A percentile compares a stretch with the other conserved stretches of the same genome.
phyloP scores from a whole-genome alignment of 768 basidiomycete genomes.

The Artomyces pyxidatus region DNA sequence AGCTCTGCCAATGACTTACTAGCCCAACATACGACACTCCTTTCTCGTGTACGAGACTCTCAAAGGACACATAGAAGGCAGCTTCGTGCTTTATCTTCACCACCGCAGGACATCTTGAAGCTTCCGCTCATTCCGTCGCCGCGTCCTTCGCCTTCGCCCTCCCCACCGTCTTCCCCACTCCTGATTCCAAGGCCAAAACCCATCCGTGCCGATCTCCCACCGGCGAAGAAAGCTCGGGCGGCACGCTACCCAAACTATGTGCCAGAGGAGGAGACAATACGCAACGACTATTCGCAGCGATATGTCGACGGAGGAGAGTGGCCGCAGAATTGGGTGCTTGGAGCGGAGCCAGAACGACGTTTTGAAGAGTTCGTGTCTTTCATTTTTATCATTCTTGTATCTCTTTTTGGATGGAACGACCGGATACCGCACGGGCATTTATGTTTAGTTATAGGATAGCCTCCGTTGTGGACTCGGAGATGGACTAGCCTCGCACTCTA shows the following conservation, averaged over 20 bases:
- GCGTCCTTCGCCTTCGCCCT: constrained; percentile 38
- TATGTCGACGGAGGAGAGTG: constrained; percentile 90
- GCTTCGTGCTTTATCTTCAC: constrained; percentile 47
- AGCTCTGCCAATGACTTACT: constrained; percentile 59
- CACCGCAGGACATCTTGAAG: constrained; percentile 28
- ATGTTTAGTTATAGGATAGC: no score
- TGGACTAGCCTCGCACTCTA: background rate
- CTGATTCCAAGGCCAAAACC: constrained; percentile 28
- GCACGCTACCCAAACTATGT: constrained; percentile 75
- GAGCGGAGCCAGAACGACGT: constrained; percentile 78
- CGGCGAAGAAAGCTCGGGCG: constrained; percentile 66
- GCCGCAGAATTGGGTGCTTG: constrained; percentile 90
- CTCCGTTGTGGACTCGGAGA: background rate
- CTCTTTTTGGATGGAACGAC: background rate
- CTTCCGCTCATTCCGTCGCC: constrained; percentile 27
- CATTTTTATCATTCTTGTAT: background rate
- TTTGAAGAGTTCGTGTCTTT: constrained; percentile 84
- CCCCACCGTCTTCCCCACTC: constrained; percentile 36
- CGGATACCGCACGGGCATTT: background rate
- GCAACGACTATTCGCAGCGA: constrained; percentile 88
- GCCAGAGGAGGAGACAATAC: constrained; percentile 91
- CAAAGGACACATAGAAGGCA: constrained; percentile 53
- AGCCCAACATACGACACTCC: constrained; percentile 49
- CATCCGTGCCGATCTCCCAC: constrained; percentile 45
- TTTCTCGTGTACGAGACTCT: constrained; percentile 43